Conservation (phyloP, 495 filamentous ascomycete genomes). For the Hypoxylon fragiforme region DNA sequence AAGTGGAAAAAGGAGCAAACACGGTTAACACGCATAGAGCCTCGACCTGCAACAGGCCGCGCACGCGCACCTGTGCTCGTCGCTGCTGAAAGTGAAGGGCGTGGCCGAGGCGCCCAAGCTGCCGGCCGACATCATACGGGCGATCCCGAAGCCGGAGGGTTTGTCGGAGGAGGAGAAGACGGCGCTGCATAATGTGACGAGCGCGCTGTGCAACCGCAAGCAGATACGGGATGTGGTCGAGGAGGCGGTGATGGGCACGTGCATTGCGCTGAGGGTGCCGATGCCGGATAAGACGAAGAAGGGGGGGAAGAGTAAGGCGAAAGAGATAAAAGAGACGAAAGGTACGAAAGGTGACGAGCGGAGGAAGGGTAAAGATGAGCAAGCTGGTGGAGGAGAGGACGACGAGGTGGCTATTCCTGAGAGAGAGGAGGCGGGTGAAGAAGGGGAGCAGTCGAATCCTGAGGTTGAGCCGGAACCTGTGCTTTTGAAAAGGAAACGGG, state of each 20-base stretch:
- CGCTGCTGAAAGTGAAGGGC: slow-evolving; percentile 71
- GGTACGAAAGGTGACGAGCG: slow-evolving; percentile 19
- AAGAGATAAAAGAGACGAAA: slow-evolving; percentile 19
- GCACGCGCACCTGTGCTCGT: slow-evolving; percentile 72
- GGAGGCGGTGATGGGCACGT: slow-evolving; percentile 64
- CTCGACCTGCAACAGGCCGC: slow-evolving; percentile 69
- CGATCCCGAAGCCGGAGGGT: slow-evolving; percentile 47
- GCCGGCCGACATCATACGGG: slow-evolving; percentile 55
- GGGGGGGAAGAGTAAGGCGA: slow-evolving; percentile 20
- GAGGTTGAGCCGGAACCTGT: slow-evolving; percentile 16
- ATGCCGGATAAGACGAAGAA: slow-evolving; percentile 48
- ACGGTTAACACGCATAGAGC: slow-evolving; percentile 35
- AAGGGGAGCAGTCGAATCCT: slow-evolving; percentile 4
- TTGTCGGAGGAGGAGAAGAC: slow-evolving; percentile 51
- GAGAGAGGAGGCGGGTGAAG: slow-evolving; percentile 17
- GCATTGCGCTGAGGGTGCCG: slow-evolving; percentile 61
- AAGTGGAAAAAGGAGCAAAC: background rate
- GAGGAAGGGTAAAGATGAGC: slow-evolving; percentile 28
- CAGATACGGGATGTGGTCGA: slow-evolving; percentile 71
- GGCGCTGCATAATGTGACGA: slow-evolving; percentile 71
- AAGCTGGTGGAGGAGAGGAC: slow-evolving; percentile 17
- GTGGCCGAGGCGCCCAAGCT: slow-evolving; percentile 57
- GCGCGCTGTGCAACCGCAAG: slow-evolving; percentile 75
- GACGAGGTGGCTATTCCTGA: slow-evolving; percentile 6
- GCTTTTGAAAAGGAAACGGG: slow-evolving; percentile 24